phyloP scores from a whole-genome alignment of 2,329 filamentous ascomycete genomes.

The Pestalotiopsis sp. region DNA sequence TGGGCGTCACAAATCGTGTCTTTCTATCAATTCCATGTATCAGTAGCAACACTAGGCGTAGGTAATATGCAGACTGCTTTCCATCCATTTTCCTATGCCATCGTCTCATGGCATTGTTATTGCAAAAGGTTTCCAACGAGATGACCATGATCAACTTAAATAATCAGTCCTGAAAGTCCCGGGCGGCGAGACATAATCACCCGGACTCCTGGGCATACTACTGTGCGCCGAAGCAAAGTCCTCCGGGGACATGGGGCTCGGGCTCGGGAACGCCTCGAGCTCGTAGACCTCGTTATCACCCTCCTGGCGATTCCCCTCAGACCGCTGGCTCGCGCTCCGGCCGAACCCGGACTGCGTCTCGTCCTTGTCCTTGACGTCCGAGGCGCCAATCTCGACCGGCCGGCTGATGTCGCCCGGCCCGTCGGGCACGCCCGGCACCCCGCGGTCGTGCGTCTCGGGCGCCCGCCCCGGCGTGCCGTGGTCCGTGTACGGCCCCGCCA shows the following conservation, averaged over 20 bases:
- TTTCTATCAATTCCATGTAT: neutral
- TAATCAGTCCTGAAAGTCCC: slow-evolving; percentile 8
- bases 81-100: neutral
- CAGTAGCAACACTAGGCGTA: neutral
- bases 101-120: neutral
- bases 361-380: neutral
- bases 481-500: slow-evolving; percentile 15
- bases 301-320: slow-evolving; percentile 15
- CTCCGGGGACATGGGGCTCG: neutral
- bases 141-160: neutral
- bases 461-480: slow-evolving; percentile 22
- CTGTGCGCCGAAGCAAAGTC: neutral
- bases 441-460: slow-evolving; percentile 31
- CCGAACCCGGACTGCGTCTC: slow-evolving; percentile 12
- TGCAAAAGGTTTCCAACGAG: neutral
- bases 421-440: slow-evolving; percentile 45
- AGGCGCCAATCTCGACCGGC: slow-evolving; percentile 55
- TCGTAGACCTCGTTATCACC: slow-evolving; percentile 39
- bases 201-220: neutral
- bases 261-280: slow-evolving; percentile 36
- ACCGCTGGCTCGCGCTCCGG: slow-evolving; percentile 16
- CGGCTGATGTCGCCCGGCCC: slow-evolving; percentile 49
- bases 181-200: neutral
- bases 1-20: neutral
- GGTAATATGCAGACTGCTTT: neutral